phyloP scores from a whole-genome alignment of 2,329 filamentous ascomycete genomes.

The Ophiostoma novo-ulmi region DNA sequence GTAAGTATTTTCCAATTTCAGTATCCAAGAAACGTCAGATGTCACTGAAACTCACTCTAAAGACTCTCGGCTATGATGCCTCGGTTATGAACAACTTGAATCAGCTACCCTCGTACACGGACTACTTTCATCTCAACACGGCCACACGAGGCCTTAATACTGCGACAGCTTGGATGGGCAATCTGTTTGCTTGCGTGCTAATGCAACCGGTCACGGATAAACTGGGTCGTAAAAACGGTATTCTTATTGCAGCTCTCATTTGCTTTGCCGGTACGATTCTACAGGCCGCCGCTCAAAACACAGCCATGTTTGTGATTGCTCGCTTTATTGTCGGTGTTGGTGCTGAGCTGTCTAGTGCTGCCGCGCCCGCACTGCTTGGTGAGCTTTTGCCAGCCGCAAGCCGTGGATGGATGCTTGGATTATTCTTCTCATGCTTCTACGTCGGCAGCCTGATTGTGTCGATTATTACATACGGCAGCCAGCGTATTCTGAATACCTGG shows the following conservation, averaged over 20 bases:
- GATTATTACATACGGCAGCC: conserved; percentile 32
- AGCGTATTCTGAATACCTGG: not conserved
- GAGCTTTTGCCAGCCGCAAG: not conserved
- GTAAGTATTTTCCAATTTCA: not conserved
- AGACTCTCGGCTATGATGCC: no score
- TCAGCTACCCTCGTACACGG: no score
- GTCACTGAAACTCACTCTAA: not conserved
- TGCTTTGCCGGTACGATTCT: not conserved
- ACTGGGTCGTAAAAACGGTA: not conserved
- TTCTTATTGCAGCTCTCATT: not conserved
- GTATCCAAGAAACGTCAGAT: not conserved
- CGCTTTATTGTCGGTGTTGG: not conserved
- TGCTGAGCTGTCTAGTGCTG: not conserved
- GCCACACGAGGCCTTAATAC: not conserved
- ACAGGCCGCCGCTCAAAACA: not conserved
- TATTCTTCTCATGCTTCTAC: conserved; percentile 34
- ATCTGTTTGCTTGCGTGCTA: not conserved
- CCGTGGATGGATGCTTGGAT: conserved; percentile 39
- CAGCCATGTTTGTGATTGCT: not conserved
- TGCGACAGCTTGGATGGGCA: not conserved
- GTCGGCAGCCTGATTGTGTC: conserved; percentile 33
- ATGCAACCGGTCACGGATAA: not conserved
- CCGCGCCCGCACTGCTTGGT: not conserved
- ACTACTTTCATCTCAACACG: no score
- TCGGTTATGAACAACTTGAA: no score